Base-by-base conservation (phyloP, 331 rosid genomes). In the Phaseolus coccineus region DNA sequence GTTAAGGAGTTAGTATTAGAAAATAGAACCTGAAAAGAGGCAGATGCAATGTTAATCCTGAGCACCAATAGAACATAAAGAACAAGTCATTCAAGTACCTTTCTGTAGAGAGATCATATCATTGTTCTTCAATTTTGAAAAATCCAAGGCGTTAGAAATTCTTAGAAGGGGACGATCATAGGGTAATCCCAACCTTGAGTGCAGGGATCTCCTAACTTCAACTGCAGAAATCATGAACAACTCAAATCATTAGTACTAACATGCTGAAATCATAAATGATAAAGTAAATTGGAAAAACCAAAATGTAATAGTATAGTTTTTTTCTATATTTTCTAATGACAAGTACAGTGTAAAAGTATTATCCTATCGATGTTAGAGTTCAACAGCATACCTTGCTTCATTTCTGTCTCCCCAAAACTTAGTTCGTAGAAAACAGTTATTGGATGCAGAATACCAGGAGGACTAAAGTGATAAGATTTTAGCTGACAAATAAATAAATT, bases 401-500 rank as follows among this genome's bases (percentile, higher is more conserved):
- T 80, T 88, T 95, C 99, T 82, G 97, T 89, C 88, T 95, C 99
- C 86, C 99, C 99, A 77, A 90, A 95, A 78, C 83, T 84, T 80
- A 88, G 87, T 84, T 95, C 99, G 81, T 93, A 93, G 74, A 89
- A 75, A 77, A 81, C 91, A 13, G 92, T 90, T 48, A 93, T 61
- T 31, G 99, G 99, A 87, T 95, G 97, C 84, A 93, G 84, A 84
- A 90, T 31, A 66, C 97, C 93, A 31, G 97, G 94, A 84, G 97
- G 99, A 78, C 80, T 73, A 53, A 88, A 93, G 91, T 95, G 97
- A 83, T 85, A 91, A 52, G 89, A 86, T 70, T 71, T 87, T 40
- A 91, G 85, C 99, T 95, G 94, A 79, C 76, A 85, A 85, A 19
- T 69, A 77, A 82, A 85, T 30, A 69, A 77, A 46, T 59, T 66